phyloP scores from a whole-genome alignment of 1,139 yeast genomes.

The Candida sanyaensis region DNA sequence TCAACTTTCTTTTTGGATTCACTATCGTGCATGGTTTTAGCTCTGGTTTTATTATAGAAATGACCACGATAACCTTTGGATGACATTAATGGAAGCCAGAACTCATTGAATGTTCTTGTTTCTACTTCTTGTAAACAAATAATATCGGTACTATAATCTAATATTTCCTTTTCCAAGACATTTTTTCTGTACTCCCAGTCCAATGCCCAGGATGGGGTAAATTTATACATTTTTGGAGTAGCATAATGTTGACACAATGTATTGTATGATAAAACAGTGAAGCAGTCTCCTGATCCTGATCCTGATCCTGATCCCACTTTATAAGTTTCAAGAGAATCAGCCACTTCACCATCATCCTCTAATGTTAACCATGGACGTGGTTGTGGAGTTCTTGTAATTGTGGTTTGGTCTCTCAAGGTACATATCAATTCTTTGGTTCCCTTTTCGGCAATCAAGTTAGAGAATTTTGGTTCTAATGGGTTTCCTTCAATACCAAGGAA shows the following conservation, averaged over 20 bases:
- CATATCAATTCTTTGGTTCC: constrained; percentile 85
- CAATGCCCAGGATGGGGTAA: constrained; percentile 97
- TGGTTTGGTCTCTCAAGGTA: constrained; percentile 80
- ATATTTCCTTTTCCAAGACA: constrained; percentile 69
- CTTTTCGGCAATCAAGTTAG: constrained; percentile 70
- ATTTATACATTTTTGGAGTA: constrained; percentile 86
- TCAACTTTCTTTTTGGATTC: constrained; percentile 85
- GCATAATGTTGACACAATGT: constrained; percentile 96
- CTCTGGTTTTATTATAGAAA: constrained; percentile 86
- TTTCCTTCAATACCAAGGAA: constrained; percentile 94
- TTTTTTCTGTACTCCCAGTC: constrained; percentile 92
- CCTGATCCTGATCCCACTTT: constrained; percentile 20
- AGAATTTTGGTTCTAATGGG: constrained; percentile 67
- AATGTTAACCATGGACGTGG: constrained; percentile 83
- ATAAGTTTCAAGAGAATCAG: constrained; percentile 37
- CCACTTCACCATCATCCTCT: constrained; percentile 73
- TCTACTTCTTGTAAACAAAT: constrained; percentile 96
- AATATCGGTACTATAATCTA: constrained; percentile 67
- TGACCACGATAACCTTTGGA: constrained; percentile 78
- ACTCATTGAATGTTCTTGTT: constrained; percentile 79
- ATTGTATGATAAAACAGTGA: constrained; percentile 85
- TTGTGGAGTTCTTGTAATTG: constrained; percentile 61
- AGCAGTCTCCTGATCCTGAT: constrained; percentile 34
- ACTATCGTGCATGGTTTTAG: constrained; percentile 83
- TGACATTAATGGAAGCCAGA: constrained; percentile 77